Percentiles rank a stretch among this genome's conserved stretches.
phyloP scores from a whole-genome alignment of 2,329 filamentous ascomycete species.

The Ophiostoma tasmaniense region DNA sequence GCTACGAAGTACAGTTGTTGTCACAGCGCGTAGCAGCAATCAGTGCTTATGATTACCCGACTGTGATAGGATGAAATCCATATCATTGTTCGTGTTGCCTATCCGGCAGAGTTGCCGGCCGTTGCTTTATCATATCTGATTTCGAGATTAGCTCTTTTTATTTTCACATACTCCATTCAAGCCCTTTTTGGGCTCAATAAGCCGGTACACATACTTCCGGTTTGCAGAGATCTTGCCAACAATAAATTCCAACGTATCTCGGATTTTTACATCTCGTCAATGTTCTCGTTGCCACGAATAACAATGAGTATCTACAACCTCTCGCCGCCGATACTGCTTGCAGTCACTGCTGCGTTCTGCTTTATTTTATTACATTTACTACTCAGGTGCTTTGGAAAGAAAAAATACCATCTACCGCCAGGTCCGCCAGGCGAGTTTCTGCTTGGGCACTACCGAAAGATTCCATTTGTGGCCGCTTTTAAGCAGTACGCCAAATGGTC shows the following conservation, averaged over 20 bases:
- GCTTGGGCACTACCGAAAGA: slow-evolving; percentile 17
- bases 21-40: not conserved
- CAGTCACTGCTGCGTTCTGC: not conserved
- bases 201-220: not conserved
- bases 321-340: not conserved
- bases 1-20: too few relatives aligned
- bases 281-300: not conserved
- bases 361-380: not conserved
- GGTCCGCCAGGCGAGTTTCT: slow-evolving; percentile 15
- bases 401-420: slow-evolving; percentile 12
- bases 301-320: not conserved
- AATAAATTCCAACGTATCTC: not conserved
- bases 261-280: not conserved
- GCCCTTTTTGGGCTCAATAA: not conserved
- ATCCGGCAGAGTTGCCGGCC: slow-evolving; percentile 9
- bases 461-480: slow-evolving; percentile 17
- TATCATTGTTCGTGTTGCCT: not conserved
- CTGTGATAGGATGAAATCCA: not conserved
- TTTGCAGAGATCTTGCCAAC: not conserved
- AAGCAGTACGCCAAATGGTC: slow-evolving; percentile 18
- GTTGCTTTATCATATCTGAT: not conserved
- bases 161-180: not conserved
- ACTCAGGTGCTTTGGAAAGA: slow-evolving; percentile 11
- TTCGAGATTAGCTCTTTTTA: not conserved
- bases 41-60: not conserved